Percentiles rank a stretch among this genome's conserved stretches.
Conservation (phyloP, 768 basidiomycete species). For the Brasilioporus rufonigricans region DNA sequence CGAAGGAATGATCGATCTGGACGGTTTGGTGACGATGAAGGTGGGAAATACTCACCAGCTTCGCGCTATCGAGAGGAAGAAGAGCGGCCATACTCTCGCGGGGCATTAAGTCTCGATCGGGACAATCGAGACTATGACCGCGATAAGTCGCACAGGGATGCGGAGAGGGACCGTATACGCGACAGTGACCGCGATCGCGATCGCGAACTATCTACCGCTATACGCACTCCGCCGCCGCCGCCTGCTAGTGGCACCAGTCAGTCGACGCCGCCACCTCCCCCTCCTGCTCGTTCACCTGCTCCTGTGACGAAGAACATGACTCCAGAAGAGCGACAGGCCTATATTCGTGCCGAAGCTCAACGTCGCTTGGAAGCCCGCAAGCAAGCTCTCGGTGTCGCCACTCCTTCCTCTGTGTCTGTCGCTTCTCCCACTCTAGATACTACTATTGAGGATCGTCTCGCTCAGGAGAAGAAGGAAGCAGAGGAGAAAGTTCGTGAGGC, state of each 20-base stretch:
- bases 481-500: slow-evolving; percentile 79
- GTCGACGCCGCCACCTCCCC: slow-evolving; percentile 41
- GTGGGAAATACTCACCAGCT: slow-evolving; percentile 33
- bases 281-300: slow-evolving; percentile 56
- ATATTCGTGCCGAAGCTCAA: slow-evolving; percentile 75
- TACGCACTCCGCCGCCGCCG: slow-evolving; percentile 46
- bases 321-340: slow-evolving; percentile 76
- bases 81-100: slow-evolving; percentile 54
- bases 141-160: slow-evolving; percentile 32
- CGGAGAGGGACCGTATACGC: slow-evolving; percentile 17
- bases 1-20: slow-evolving; percentile 79
- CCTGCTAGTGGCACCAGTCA: slow-evolving; percentile 38
- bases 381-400: slow-evolving; percentile 74
- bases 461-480: slow-evolving; percentile 85
- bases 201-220: slow-evolving; percentile 33
- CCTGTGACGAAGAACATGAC: slow-evolving; percentile 76
- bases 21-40: slow-evolving; percentile 52
- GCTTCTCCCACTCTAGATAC: slow-evolving; percentile 63
- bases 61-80: slow-evolving; percentile 41
- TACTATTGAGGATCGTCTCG: slow-evolving; percentile 80
- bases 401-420: slow-evolving; percentile 33
- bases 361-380: slow-evolving; percentile 82
- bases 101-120: slow-evolving; percentile 34
- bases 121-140: slow-evolving; percentile 39
- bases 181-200: slow-evolving; percentile 37